Evolutionary conservation across 768 basidiomycete genomes (phyloP).

Genomic region (Rickenella mellea): DNA sequence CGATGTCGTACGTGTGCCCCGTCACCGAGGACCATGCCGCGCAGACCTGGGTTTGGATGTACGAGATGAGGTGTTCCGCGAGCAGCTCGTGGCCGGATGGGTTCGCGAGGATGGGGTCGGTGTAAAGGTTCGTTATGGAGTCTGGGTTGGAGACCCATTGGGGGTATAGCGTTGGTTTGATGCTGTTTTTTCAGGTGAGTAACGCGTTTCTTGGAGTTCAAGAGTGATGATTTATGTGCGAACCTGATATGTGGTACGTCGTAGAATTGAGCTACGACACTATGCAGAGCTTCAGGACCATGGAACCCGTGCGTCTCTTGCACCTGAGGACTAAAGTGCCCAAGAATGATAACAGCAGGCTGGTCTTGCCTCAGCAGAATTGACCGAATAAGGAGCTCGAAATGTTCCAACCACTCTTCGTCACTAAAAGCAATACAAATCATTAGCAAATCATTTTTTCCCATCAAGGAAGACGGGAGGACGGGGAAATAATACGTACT

Average conservation of each 20-base stretch:
- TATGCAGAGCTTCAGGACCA: conserved; percentile 87
- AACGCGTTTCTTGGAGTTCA: neutral
- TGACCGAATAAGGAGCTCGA: conserved; percentile 88
- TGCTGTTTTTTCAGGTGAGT: conserved; percentile 26
- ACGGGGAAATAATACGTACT: conserved; percentile 39
- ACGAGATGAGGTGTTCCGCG: conserved; percentile 84
- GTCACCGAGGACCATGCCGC: conserved; percentile 69
- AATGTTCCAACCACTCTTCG: conserved; percentile 64
- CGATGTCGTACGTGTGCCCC: conserved; percentile 55
- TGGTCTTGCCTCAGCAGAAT: conserved; percentile 83
- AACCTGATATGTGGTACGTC: conserved; percentile 87
- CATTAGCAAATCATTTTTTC: neutral
- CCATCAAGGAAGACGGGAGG: neutral
- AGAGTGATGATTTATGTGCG: conserved; percentile 5
- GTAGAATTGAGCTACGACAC: conserved; percentile 90
- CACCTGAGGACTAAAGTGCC: conserved; percentile 86
- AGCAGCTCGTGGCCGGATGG: conserved; percentile 74
- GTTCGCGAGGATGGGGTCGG: conserved; percentile 78
- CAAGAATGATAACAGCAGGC: conserved; percentile 90
- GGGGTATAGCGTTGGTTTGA: conserved; percentile 75
- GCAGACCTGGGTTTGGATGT: conserved; percentile 87
- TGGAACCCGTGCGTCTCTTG: conserved; percentile 74
- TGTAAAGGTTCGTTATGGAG: conserved; percentile 61
- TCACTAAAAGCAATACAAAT: conserved; percentile 36
- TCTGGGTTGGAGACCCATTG: conserved; percentile 70